Conservation (phyloP, 2,329 filamentous ascomycete genomes). For the Exophiala viscosa region DNA sequence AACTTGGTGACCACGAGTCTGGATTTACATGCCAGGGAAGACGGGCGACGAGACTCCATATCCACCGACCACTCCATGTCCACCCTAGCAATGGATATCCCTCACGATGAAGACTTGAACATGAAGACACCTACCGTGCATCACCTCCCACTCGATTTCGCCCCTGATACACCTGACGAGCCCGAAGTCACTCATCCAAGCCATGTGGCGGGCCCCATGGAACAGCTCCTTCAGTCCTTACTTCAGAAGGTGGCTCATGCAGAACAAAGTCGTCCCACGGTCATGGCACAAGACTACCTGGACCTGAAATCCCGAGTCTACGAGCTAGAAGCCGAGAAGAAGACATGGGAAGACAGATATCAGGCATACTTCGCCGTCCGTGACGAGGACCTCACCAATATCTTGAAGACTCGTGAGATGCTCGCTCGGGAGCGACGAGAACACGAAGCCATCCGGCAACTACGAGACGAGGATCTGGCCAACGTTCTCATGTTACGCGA, state of each 20-base stretch:
- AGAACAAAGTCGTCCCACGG: conserved; percentile 26
- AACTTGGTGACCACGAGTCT: neutral
- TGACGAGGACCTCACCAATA: conserved; percentile 43
- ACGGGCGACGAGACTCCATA: conserved; percentile 2
- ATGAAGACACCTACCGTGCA: conserved; percentile 18
- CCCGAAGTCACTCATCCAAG: neutral
- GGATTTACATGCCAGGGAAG: neutral
- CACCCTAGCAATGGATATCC: neutral
- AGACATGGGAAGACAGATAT: conserved; percentile 35
- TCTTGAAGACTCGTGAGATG: conserved; percentile 40
- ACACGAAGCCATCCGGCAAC: conserved; percentile 37
- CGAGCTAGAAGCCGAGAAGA: conserved; percentile 38
- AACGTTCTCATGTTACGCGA: conserved; percentile 39
- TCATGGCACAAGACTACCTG: conserved; percentile 38
- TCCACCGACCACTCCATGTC: conserved; percentile 4
- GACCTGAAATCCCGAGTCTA: conserved; percentile 33
- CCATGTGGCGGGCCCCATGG: conserved; percentile 16
- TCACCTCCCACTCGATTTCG: neutral
- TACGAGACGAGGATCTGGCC: conserved; percentile 41
- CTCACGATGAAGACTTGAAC: conserved; percentile 12
- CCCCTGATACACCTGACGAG: neutral
- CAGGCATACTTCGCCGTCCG: conserved; percentile 41
- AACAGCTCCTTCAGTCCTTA: conserved; percentile 15
- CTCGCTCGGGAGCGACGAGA: conserved; percentile 40
- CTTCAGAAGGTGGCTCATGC: conserved; percentile 14